phyloP scores from a whole-genome alignment of 306 rosid genomes.

The Vigna nakashimae region DNA sequence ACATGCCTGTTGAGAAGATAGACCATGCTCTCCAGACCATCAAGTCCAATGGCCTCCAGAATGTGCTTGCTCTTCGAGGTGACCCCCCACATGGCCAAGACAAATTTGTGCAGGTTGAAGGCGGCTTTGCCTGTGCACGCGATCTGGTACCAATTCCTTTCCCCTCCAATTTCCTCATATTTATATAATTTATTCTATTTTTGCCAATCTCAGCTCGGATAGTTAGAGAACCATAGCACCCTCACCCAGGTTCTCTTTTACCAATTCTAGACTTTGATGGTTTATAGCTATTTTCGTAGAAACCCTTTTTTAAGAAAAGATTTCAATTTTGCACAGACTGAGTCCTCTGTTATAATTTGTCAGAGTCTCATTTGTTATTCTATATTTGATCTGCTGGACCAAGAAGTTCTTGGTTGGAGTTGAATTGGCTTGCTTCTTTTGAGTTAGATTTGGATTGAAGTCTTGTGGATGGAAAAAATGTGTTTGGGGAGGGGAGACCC shows the following conservation, averaged over 20 bases:
- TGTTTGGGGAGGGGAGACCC: too few relatives aligned
- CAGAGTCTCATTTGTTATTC: neutral
- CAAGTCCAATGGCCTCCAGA: constrained; percentile 89
- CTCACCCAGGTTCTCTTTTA: neutral
- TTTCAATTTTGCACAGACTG: constrained; percentile 9
- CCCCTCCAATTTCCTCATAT: neutral
- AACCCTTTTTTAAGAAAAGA: neutral
- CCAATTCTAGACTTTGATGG: neutral
- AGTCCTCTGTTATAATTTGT: neutral
- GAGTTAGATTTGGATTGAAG: too few relatives aligned
- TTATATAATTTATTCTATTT: neutral
- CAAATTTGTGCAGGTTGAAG: constrained; percentile 86
- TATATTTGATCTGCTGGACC: neutral
- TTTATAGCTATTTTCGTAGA: neutral
- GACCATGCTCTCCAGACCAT: constrained; percentile 88
- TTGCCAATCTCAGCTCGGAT: neutral
- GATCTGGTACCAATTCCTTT: constrained; percentile 62
- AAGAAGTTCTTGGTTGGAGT: too few relatives aligned
- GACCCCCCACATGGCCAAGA: constrained; percentile 99
- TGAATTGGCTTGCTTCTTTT: too few relatives aligned
- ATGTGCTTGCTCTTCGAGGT: constrained; percentile 95
- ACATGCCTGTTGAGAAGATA: constrained; percentile 94
- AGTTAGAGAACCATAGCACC: neutral
- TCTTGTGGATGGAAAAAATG: too few relatives aligned
- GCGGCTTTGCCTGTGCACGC: constrained; percentile 94